These are phyloP conservation scores for Gloeophyllum trabeum DNA, from an alignment of 768 basidiomycete species.

Conservation along the genomic window DNA sequence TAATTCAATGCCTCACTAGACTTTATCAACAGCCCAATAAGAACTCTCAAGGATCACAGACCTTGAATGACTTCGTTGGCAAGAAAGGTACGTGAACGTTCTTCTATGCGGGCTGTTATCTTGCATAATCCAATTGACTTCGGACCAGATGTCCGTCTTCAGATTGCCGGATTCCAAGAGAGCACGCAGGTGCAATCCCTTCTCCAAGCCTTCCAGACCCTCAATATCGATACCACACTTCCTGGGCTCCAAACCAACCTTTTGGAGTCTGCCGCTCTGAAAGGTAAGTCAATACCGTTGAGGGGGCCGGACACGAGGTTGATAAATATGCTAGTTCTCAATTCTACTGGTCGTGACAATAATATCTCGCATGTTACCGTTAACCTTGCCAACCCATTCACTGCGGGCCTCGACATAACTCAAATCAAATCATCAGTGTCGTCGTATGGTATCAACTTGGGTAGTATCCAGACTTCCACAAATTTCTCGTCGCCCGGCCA, in stretches of 20 bases:
- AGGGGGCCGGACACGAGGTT: background rate
- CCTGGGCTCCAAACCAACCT: constrained; percentile 51
- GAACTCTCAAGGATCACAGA: constrained; percentile 46
- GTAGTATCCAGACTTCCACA: constrained; percentile 41
- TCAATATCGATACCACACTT: constrained; percentile 43
- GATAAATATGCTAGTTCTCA: constrained; percentile 30
- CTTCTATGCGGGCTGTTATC: background rate
- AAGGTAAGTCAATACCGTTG: constrained; percentile 22
- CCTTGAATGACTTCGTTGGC: constrained; percentile 58
- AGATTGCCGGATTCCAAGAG: constrained; percentile 44
- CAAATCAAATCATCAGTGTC: constrained; percentile 48
- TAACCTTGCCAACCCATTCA: constrained; percentile 57
- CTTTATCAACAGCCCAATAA: constrained; percentile 54
- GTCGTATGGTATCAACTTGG: constrained; percentile 49
- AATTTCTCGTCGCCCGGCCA: constrained; percentile 44
- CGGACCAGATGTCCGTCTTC: constrained; percentile 39
- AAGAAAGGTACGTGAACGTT: constrained; percentile 30
- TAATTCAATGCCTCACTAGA: too few species aligned
- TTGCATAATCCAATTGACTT: background rate
- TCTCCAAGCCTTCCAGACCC: constrained; percentile 44
- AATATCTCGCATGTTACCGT: constrained; percentile 61
- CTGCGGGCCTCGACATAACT: constrained; percentile 43
- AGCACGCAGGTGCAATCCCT: constrained; percentile 53
- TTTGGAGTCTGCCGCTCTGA: constrained; percentile 42
- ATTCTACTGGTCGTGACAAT: constrained; percentile 49